These are phyloP conservation scores for Xylaria sp. DNA, from an alignment of 2,329 filamentous ascomycete genomes.

Conservation along the genomic window DNA sequence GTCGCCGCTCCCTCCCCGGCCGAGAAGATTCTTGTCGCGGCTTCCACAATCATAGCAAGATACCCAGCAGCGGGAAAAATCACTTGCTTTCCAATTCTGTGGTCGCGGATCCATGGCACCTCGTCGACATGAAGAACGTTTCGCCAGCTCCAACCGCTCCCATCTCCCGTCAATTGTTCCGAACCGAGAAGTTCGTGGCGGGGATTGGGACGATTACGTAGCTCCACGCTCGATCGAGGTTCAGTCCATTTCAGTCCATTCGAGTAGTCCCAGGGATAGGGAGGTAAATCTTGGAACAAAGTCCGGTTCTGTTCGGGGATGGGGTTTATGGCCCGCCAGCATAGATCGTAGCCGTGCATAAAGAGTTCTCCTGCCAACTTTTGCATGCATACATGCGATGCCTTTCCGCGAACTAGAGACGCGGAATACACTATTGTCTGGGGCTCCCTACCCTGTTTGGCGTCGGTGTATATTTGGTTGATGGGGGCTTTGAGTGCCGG, in stretches of 20 bases:
- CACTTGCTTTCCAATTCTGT: constrained; percentile 9
- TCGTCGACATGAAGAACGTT: constrained; percentile 7
- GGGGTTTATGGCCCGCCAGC: constrained; percentile 14
- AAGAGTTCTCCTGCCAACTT: constrained; percentile 30
- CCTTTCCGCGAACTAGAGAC: constrained; percentile 17
- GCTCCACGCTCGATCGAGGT: constrained; percentile 46
- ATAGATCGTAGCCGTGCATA: background rate
- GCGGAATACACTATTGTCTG: background rate
- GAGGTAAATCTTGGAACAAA: constrained; percentile 24
- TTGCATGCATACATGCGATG: constrained; percentile 19
- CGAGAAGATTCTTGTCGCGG: background rate
- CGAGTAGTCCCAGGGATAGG: constrained; percentile 18
- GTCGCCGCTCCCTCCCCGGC: no score
- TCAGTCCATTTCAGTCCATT: constrained; percentile 38
- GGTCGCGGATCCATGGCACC: constrained; percentile 22
- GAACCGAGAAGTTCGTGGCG: constrained; percentile 56
- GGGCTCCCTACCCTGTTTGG: background rate
- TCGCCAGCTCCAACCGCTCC: constrained; percentile 35
- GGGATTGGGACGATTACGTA: constrained; percentile 43
- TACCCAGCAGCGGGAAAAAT: constrained; percentile 29
- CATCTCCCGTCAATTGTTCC: constrained; percentile 24
- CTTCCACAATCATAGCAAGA: constrained; percentile 22
- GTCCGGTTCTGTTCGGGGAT: background rate
- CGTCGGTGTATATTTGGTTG: constrained; percentile 43
- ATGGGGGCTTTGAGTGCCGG: constrained; percentile 52